Evolutionary conservation across 1,284 basidiomycete species (phyloP), one percentile per base, ranked within the genome.

Genomic region (Anthracocystis setariae): DNA sequence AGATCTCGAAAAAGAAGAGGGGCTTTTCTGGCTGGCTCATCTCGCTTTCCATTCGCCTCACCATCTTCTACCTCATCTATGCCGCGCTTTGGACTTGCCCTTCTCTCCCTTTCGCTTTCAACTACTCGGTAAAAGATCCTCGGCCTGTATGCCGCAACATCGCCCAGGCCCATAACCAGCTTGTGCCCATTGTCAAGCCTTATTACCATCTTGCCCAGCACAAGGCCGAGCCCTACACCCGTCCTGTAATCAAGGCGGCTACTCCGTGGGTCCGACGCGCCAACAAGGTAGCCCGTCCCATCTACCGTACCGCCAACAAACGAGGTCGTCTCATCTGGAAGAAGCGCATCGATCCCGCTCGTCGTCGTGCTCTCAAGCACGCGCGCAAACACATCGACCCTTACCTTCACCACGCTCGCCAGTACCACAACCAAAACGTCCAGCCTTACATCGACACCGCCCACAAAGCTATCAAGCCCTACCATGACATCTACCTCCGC

Each of bases 401-500:
- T 7, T 77, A 81, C 61, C 35, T 76, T 35, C 58, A 67, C 25
- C 66, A 62, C 48, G 56, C 69, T 5, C 52, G 69, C 17, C 48
- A 47, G 13, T 73, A 82, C 44, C 81, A 81, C 73, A 74, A 70
- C 43, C 68, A 65, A 42, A 67, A 79, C 15, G 61, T 81, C 3
- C 71, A 78, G 55, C 78, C 79, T 8, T 77, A 80, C 45, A 51
- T 82, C 47, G 63, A 78, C 37, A 51, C 64, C 38, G 60, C 46
- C n/a, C 67, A 70, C 60, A 70, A 65, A 42, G 46, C 70, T 4
- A 46, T 78, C 56, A 74, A 77, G 64, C 80, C 80, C 0, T 81
- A 81, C 61, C 70, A 70, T 27, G 72, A 77, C 55, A 74, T 80
- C 39, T 80, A 80, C 59, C 44, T 66, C n/a, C 74, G 79, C 46